Evolutionary conservation across 2,329 filamentous ascomycete genomes (phyloP).

Genomic region (Pseudocercospora ulei): DNA sequence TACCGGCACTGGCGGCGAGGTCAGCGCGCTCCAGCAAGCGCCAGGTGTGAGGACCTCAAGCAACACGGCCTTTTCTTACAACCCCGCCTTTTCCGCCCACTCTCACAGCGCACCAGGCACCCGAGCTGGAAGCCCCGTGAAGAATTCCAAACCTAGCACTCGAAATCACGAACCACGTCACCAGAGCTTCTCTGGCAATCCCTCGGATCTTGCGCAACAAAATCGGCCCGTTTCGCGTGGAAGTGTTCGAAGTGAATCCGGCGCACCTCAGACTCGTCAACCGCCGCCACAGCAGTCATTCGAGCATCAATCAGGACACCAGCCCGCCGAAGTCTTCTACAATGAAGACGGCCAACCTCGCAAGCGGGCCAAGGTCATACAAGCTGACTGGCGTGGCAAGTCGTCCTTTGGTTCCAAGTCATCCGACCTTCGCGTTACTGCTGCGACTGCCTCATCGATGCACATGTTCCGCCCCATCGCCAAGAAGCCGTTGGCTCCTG

Average conservation of each 20-base stretch:
- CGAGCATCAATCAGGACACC: constrained; percentile 18
- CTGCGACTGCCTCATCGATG: constrained; percentile 79
- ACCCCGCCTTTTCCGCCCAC: constrained; percentile 32
- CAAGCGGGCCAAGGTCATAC: constrained; percentile 71
- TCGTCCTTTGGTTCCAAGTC: constrained; percentile 57
- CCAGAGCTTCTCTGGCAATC: constrained; percentile 29
- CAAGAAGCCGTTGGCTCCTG: constrained; percentile 40
- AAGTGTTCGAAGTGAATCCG: constrained; percentile 32
- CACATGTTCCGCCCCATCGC: constrained; percentile 69
- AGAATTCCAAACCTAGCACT: constrained; percentile 35
- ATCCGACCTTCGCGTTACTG: constrained; percentile 73
- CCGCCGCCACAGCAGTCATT: constrained; percentile 21
- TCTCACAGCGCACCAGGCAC: constrained; percentile 36
- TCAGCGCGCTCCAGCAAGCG: constrained; percentile 21
- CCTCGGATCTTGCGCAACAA: constrained; percentile 27
- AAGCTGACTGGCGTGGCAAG: constrained; percentile 61
- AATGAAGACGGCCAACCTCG: constrained; percentile 50
- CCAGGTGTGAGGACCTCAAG: constrained; percentile 31
- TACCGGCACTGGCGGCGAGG: constrained; percentile 18
- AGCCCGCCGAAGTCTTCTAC: constrained; percentile 26
- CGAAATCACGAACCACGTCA: constrained; percentile 31
- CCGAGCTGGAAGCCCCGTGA: constrained; percentile 40
- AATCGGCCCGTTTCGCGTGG: constrained; percentile 32
- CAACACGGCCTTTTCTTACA: constrained; percentile 26
- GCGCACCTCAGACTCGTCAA: constrained; percentile 22